phyloP scores from a whole-genome alignment of 2,329 filamentous ascomycete species.

The Epichloe sibirici region DNA sequence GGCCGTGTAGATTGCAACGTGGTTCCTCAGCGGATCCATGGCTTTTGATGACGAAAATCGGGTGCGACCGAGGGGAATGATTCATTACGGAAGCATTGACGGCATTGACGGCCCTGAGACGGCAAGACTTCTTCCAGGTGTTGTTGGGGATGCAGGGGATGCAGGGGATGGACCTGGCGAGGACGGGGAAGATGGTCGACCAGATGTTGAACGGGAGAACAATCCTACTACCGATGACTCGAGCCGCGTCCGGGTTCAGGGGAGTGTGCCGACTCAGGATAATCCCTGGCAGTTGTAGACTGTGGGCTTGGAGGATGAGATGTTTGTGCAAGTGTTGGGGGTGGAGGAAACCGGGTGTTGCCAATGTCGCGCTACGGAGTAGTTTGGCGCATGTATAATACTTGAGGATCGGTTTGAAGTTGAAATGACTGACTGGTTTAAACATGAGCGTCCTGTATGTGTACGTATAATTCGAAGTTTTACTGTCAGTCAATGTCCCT shows the following conservation, averaged over 20 bases:
- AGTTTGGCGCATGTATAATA: too few species aligned
- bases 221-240: not conserved
- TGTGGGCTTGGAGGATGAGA: not conserved
- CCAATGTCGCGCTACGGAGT: too few species aligned
- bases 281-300: not conserved
- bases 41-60: not conserved
- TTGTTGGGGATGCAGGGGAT: not conserved
- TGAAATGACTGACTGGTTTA: too few species aligned
- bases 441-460: too few species aligned
- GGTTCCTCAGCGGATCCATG: not conserved
- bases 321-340: not conserved
- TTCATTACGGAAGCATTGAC: not conserved
- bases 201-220: not conserved
- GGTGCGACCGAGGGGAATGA: not conserved
- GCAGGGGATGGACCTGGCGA: not conserved
- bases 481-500: too few species aligned
- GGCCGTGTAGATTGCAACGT: not conserved
- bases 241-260: not conserved
- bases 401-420: too few species aligned
- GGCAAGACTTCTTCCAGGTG: conserved; percentile 1
- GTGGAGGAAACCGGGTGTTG: too few species aligned
- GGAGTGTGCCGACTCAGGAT: not conserved
- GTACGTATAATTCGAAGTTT: too few species aligned
- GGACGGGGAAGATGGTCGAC: not conserved
- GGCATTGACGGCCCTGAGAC: not conserved